Evolutionary conservation across 1,139 yeast genomes (phyloP), one percentile per base, ranked within the genome.

Genomic region (Candida neerlandica): DNA sequence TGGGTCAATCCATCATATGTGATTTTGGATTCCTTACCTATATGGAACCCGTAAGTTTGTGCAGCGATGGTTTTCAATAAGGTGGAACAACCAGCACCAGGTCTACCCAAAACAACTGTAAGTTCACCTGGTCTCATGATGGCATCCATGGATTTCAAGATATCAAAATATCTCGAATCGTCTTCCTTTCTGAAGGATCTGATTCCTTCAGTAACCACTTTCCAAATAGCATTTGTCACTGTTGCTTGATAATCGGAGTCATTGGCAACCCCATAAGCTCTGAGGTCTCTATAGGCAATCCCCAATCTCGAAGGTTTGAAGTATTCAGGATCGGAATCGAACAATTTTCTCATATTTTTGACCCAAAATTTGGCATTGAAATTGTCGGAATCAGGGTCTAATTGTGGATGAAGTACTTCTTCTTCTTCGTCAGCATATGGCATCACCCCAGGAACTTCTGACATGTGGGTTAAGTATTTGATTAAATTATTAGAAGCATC

Each of bases 221-320:
- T 69, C 45, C 50, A 64, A 39, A 72, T 67, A n/a, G 75, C 69
- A 60, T 86, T 88, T 18, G 75, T 60, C 11, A 86, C 84, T 1
- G 90, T 88, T 19, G 86, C 72, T 66, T 88, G 96, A 66, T 85
- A 89, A 59, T 87, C 94, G 2, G 90, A 80, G 59, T 86, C 94
- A 2, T 86, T 74, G 10, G 92, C 90, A 51, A 78, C 77, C 51
- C 96, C 97, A 55, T 75, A 80, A 1, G 91, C 94, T 49, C 86
- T 69, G 56, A 90, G 68, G 58, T 87, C 69, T 52, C 79, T 77
- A 75, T 84, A 89, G 4, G 85, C 78, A 38, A 89, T 73, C 7
- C 96, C 95, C 50, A 87, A 67, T 14, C 81, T 73, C 39, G 82
- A 74, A 11, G 82, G 82, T 58, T 82, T 82, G 65, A 80, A 86